A percentile compares a stretch with the other conserved stretches of the same genome.
phyloP scores from a whole-genome alignment of 768 basidiomycete genomes.

The Leccinum ochraceum region DNA sequence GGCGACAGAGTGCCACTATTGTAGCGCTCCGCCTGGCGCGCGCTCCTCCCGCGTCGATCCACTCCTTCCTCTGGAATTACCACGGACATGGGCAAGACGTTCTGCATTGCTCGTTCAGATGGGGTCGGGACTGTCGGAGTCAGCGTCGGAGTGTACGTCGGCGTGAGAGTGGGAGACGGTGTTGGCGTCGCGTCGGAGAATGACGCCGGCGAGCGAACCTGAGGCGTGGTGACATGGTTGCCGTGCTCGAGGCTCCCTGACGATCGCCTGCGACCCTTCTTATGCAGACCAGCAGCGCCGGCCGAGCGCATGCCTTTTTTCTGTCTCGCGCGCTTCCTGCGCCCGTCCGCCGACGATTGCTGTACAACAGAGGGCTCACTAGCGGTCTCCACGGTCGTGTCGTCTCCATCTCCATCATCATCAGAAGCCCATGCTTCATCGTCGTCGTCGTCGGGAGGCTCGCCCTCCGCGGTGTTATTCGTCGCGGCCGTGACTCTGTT shows the following conservation, averaged over 20 bases:
- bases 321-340: slow-evolving; percentile 29
- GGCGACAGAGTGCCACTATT: slow-evolving; percentile 15
- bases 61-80: not conserved
- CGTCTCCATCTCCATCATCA: slow-evolving; percentile 43
- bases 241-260: slow-evolving; percentile 5
- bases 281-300: slow-evolving; percentile 2
- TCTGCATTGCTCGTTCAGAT: slow-evolving; percentile 5
- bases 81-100: not conserved
- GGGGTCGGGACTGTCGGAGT: not conserved
- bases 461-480: slow-evolving; percentile 11
- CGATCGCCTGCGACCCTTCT: slow-evolving; percentile 14
- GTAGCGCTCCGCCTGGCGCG: slow-evolving; percentile 8
- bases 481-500: slow-evolving; percentile 5
- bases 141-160: not conserved
- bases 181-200: slow-evolving; percentile 1
- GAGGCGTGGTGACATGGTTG: not conserved
- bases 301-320: slow-evolving; percentile 20
- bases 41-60: slow-evolving; percentile 28
- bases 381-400: slow-evolving; percentile 5
- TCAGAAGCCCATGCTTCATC: slow-evolving; percentile 60
- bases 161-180: not conserved
- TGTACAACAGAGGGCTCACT: slow-evolving; percentile 1
- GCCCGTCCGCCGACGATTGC: slow-evolving; percentile 8
- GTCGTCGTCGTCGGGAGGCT: slow-evolving; percentile 31
- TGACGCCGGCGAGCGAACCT: not conserved